Evolutionary conservation across 352 stramenopile species (phyloP).

Genomic region (Globisporangium spiculum): DNA sequence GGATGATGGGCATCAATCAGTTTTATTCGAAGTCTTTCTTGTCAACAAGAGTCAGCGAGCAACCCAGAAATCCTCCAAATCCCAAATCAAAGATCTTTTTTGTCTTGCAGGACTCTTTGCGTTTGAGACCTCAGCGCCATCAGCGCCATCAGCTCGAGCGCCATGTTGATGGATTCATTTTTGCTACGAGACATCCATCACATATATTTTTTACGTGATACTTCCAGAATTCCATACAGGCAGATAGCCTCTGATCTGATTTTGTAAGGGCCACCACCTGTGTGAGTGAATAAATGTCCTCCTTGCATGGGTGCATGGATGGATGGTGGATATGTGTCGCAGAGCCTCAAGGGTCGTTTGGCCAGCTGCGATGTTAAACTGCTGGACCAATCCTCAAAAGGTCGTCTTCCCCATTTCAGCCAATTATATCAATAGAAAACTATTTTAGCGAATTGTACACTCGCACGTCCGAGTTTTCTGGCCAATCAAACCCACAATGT

Average conservation of each 20-base stretch:
- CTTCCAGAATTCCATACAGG: not conserved
- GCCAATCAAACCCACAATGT: not conserved
- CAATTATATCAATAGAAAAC: not conserved
- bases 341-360: not conserved
- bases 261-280: too few relatives aligned
- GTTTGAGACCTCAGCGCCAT: too few relatives aligned
- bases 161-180: not conserved
- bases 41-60: too few relatives aligned
- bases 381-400: slow-evolving; percentile 1
- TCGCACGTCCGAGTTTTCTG: not conserved
- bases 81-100: too few relatives aligned
- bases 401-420: slow-evolving; percentile 6
- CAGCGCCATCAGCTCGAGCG: not conserved
- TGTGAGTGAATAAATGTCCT: too few relatives aligned
- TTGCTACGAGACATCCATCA: not conserved
- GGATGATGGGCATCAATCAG: not conserved
- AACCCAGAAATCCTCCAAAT: not conserved
- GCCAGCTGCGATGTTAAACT: not conserved
- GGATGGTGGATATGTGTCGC: not conserved
- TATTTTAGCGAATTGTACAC: not conserved
- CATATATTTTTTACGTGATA: not conserved
- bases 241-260: not conserved
- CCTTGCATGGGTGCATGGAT: not conserved
- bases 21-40: not conserved
- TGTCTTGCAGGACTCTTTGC: too few relatives aligned